Percentiles rank a stretch among this genome's conserved stretches.
These are phyloP conservation scores for Phytophthora agathidicida DNA, from an alignment of 352 stramenopile genomes.

Conservation along the genomic window DNA sequence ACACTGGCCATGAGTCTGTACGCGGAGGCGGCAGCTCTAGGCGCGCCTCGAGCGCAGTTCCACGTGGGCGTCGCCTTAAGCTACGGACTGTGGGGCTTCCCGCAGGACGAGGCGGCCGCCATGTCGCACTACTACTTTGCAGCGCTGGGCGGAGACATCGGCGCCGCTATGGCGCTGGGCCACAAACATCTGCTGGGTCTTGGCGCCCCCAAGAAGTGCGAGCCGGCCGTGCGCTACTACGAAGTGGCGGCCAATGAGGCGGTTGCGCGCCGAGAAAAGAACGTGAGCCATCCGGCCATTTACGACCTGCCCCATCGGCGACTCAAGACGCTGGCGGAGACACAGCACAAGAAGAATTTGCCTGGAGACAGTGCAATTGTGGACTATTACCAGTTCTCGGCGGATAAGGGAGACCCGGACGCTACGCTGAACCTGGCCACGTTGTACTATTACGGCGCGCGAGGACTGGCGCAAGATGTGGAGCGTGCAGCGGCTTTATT, in stretches of 20 bases:
- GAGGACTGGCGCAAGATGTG: constrained; percentile 77
- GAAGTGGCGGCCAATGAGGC: constrained; percentile 86
- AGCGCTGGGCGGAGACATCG: constrained; percentile 65
- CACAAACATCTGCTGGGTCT: constrained; percentile 80
- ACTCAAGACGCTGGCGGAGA: constrained; percentile 74
- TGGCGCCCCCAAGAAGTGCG: constrained; percentile 80
- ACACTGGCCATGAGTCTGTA: constrained; percentile 78
- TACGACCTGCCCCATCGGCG: constrained; percentile 76
- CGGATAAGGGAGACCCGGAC: constrained; percentile 86
- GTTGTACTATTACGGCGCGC: constrained; percentile 84
- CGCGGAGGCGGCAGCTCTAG: constrained; percentile 56
- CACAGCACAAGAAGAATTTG: constrained; percentile 83
- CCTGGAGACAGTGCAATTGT: constrained; percentile 80
- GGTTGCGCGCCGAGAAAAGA: constrained; percentile 63
- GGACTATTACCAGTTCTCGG: constrained; percentile 92
- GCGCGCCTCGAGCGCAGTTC: constrained; percentile 79
- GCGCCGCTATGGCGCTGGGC: constrained; percentile 78
- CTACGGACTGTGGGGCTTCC: constrained; percentile 81
- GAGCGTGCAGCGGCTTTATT: constrained; percentile 68
- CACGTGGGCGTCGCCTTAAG: constrained; percentile 84
- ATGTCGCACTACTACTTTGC: constrained; percentile 90
- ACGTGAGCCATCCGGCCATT: constrained; percentile 62
- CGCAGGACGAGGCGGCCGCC: constrained; percentile 64
- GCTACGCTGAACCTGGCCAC: constrained; percentile 87
- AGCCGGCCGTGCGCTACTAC: constrained; percentile 88